phyloP scores from a whole-genome alignment of 345 rosid genomes.

The Rhodamnia rubescens region DNA sequence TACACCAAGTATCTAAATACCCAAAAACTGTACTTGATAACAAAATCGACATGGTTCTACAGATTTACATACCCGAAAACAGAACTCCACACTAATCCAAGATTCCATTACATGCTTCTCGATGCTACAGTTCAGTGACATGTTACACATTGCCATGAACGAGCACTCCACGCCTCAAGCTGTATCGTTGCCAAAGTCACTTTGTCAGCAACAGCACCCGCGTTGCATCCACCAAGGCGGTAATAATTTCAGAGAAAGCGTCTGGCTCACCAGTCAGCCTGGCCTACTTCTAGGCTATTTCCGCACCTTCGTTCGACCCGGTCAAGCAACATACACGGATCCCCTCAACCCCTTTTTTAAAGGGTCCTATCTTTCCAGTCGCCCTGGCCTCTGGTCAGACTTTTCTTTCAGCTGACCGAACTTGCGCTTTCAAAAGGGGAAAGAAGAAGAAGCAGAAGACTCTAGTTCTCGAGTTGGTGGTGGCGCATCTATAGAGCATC shows the following conservation, averaged over 20 bases:
- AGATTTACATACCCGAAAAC: not conserved
- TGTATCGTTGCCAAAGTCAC: slow-evolving; percentile 24
- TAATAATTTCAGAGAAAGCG: too few relatives aligned
- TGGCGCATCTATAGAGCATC: not conserved
- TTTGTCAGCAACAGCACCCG: too few relatives aligned
- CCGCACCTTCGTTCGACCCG: too few relatives aligned
- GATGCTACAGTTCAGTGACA: not conserved
- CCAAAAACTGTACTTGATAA: not conserved
- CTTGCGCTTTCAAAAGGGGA: not conserved
- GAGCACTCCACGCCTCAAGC: slow-evolving; percentile 14
- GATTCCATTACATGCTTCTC: not conserved
- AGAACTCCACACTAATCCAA: not conserved
- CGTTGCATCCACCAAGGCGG: too few relatives aligned
- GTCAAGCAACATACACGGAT: too few relatives aligned
- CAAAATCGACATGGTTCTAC: not conserved
- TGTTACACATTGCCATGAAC: slow-evolving; percentile 13
- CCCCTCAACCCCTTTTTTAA: too few relatives aligned
- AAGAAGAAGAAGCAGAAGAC: not conserved
- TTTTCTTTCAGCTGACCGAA: not conserved
- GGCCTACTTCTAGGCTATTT: too few relatives aligned
- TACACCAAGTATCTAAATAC: not conserved
- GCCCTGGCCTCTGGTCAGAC: not conserved
- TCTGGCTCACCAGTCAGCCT: not conserved
- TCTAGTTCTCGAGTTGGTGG: not conserved
- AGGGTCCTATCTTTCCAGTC: too few relatives aligned